phyloP scores from a whole-genome alignment of 495 filamentous ascomycete genomes.

The Aspergillus incahuasiensis region DNA sequence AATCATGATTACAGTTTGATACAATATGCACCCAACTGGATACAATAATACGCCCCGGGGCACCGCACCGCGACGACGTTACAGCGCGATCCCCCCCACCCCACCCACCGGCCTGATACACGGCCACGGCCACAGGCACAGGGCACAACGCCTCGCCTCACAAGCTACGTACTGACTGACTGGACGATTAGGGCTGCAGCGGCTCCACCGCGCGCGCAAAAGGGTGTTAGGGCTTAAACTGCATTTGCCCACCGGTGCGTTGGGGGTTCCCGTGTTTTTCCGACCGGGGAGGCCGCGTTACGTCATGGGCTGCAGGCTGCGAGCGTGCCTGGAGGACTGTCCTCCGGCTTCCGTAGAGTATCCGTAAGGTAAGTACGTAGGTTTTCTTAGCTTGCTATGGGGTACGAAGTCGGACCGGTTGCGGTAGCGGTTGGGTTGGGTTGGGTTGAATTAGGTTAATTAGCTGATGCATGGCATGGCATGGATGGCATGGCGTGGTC shows the following conservation, averaged over 20 bases:
- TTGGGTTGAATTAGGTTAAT: too few relatives aligned
- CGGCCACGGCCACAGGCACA: too few relatives aligned
- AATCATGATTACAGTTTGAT: background rate
- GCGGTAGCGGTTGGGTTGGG: too few relatives aligned
- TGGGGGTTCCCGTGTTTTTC: constrained; percentile 14
- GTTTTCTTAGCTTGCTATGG: too few relatives aligned
- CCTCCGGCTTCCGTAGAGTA: too few relatives aligned
- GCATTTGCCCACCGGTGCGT: constrained; percentile 21
- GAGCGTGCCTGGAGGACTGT: constrained; percentile 21
- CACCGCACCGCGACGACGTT: too few relatives aligned
- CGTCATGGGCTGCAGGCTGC: constrained; percentile 8
- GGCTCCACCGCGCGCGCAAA: background rate
- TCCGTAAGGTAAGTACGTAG: too few relatives aligned
- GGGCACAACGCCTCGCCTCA: background rate
- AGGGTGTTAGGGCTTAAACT: background rate
- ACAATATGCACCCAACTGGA: background rate
- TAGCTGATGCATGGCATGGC: too few relatives aligned
- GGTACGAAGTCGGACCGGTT: too few relatives aligned
- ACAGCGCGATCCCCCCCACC: background rate
- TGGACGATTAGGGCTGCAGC: background rate
- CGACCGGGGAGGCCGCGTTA: constrained; percentile 6
- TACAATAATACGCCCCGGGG: too few relatives aligned
- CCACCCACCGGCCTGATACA: constrained; percentile 3
- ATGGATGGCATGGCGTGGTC: background rate
- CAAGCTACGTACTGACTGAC: background rate